phyloP scores from a whole-genome alignment of 2,329 filamentous ascomycete species.

The Fusarium subtropicale region DNA sequence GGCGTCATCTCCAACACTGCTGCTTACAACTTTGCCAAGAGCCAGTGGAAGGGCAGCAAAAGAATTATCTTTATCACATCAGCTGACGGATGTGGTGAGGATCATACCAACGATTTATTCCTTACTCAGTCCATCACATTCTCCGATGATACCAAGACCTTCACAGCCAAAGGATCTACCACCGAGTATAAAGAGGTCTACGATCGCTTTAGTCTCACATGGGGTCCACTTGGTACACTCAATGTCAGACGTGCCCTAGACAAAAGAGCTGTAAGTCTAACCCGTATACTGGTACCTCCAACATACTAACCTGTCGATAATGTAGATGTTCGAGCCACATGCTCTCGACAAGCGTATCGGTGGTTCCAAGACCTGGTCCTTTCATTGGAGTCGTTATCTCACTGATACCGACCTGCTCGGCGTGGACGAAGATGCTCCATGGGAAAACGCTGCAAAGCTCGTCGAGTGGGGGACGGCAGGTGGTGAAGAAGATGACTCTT shows the following conservation, averaged over 20 bases:
- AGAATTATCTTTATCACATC: slow-evolving; percentile 27
- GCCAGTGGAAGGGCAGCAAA: neutral
- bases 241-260: slow-evolving; percentile 17
- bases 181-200: neutral
- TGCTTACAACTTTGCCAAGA: slow-evolving; percentile 23
- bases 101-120: slow-evolving; percentile 22
- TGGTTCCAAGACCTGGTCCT: neutral
- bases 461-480: neutral
- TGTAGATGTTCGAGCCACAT: slow-evolving; percentile 15
- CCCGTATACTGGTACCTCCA: accelerated
- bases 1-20: neutral
- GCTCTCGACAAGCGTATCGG: slow-evolving; percentile 1
- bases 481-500: slow-evolving; percentile 11
- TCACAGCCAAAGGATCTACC: neutral
- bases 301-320: neutral
- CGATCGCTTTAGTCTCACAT: slow-evolving; percentile 1
- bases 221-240: slow-evolving; percentile 9
- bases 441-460: slow-evolving; percentile 13
- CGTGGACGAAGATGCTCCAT: slow-evolving; percentile 2
- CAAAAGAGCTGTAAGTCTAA: slow-evolving; percentile 22
- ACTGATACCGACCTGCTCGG: neutral
- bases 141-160: slow-evolving; percentile 1
- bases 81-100: slow-evolving; percentile 12
- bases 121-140: slow-evolving; percentile 7
- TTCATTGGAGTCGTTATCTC: neutral